Conservation (phyloP, 345 rosid species). For the Brassica carinata region DNA sequence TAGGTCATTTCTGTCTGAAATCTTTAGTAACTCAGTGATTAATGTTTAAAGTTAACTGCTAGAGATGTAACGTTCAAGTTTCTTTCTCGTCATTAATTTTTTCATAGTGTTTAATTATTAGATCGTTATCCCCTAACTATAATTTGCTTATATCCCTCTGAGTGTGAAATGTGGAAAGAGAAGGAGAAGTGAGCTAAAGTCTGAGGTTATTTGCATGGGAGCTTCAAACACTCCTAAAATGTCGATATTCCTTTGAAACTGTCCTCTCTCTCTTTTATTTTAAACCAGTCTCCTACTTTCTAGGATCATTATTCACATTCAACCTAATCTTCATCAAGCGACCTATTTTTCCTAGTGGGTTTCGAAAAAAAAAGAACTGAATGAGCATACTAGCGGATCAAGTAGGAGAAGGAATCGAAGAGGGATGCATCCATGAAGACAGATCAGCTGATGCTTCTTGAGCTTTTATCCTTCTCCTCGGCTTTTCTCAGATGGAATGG, state of each 20-base stretch:
- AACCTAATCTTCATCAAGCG: background rate
- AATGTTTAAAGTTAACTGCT: background rate
- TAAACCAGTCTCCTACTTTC: constrained; percentile 24
- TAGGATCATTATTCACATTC: constrained; percentile 13
- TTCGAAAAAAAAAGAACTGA: constrained; percentile 6
- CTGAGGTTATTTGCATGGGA: constrained; percentile 49
- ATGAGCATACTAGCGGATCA: constrained; percentile 27
- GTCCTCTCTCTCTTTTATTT: constrained; percentile 16
- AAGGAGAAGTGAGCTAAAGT: constrained; percentile 58
- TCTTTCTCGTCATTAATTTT: background rate
- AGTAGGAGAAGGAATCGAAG: constrained; percentile 54
- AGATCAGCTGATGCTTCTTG: constrained; percentile 61
- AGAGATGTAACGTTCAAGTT: background rate
- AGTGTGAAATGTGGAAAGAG: constrained; percentile 48
- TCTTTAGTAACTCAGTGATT: background rate
- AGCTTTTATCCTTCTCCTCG: constrained; percentile 43
- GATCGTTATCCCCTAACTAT: background rate
- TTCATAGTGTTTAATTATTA: background rate
- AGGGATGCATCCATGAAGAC: constrained; percentile 90
- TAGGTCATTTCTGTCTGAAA: background rate
- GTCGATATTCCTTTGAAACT: constrained; percentile 22
- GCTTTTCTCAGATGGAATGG: constrained; percentile 96
- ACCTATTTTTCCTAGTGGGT: background rate
- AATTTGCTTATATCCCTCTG: background rate
- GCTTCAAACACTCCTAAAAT: constrained; percentile 53